Evolutionary conservation across 176 grass and related monocot genomes (phyloP).

Genomic region (Phragmites australis): DNA sequence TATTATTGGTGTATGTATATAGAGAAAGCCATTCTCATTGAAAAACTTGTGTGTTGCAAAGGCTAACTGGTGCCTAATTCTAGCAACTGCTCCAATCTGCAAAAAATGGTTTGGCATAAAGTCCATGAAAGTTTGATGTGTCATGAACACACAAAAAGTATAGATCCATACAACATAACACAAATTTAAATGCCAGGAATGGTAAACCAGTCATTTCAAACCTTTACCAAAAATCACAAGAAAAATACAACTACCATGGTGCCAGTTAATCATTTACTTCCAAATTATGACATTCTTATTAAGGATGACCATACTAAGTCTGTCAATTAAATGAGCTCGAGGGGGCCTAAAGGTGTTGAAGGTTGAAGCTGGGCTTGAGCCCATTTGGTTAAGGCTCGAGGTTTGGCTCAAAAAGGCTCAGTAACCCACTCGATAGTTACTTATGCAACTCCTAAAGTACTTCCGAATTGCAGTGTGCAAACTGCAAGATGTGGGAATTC

Average conservation of each 20-base stretch:
- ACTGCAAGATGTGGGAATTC: not conserved
- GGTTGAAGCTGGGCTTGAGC: not conserved
- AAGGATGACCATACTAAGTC: not conserved
- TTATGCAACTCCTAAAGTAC: not conserved
- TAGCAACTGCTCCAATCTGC: slow-evolving; percentile 80
- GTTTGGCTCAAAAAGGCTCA: not conserved
- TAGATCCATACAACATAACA: not conserved
- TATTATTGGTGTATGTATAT: slow-evolving; percentile 91
- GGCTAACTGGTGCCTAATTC: slow-evolving; percentile 86
- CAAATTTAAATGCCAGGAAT: not conserved
- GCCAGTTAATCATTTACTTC: not conserved
- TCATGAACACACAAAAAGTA: not conserved
- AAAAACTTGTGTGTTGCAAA: slow-evolving; percentile 81
- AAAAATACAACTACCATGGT: not conserved
- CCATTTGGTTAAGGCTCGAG: not conserved
- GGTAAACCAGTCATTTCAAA: not conserved
- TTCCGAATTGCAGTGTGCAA: not conserved
- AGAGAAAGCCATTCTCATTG: slow-evolving; percentile 69
- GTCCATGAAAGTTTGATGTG: not conserved
- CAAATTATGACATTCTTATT: not conserved
- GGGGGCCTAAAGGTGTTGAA: not conserved
- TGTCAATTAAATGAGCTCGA: too few relatives aligned
- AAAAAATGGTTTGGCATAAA: slow-evolving; percentile 22
- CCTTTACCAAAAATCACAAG: not conserved
- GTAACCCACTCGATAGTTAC: not conserved